Percentiles rank a stretch among this genome's conserved stretches.
These are phyloP conservation scores for Eleusine coracana DNA, from an alignment of 176 grass and related monocot genomes.

Conservation along the genomic window DNA sequence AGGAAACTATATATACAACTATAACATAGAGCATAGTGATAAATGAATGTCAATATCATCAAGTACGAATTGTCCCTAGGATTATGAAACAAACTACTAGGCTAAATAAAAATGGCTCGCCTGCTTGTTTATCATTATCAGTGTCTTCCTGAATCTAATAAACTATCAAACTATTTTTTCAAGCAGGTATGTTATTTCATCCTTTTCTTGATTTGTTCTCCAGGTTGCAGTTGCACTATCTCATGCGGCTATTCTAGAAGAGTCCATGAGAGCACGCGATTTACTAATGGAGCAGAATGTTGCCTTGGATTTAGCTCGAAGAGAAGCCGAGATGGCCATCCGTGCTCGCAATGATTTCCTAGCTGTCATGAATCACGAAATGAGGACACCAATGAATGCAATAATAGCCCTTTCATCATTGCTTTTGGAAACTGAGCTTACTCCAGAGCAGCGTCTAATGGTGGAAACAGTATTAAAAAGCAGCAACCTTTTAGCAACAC, in stretches of 20 bases:
- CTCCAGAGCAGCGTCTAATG: slow-evolving; percentile 89
- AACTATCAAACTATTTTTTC: neutral
- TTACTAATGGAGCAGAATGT: slow-evolving; percentile 96
- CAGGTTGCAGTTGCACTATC: slow-evolving; percentile 98
- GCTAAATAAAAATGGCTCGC: neutral
- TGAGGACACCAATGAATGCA: slow-evolving; percentile 95
- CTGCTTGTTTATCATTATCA: slow-evolving; percentile 9
- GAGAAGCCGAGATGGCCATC: slow-evolving; percentile 94
- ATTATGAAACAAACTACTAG: slow-evolving; percentile 25
- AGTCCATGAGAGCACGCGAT: slow-evolving; percentile 95
- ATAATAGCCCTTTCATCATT: slow-evolving; percentile 93
- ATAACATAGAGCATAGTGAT: neutral
- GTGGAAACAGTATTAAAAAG: slow-evolving; percentile 90
- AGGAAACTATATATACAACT: neutral
- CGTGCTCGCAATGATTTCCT: slow-evolving; percentile 94
- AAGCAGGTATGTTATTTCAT: neutral
- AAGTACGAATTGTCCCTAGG: neutral
- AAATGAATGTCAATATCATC: neutral
- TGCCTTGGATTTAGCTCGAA: slow-evolving; percentile 85
- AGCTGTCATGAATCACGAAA: slow-evolving; percentile 99
- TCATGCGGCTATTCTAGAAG: slow-evolving; percentile 95
- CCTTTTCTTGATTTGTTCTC: neutral
- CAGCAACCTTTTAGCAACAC: slow-evolving; percentile 83
- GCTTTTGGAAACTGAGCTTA: slow-evolving; percentile 91
- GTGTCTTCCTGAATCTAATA: neutral